Evolutionary conservation across 1,284 basidiomycete genomes (phyloP).

Genomic region (Naganishia cerealis): DNA sequence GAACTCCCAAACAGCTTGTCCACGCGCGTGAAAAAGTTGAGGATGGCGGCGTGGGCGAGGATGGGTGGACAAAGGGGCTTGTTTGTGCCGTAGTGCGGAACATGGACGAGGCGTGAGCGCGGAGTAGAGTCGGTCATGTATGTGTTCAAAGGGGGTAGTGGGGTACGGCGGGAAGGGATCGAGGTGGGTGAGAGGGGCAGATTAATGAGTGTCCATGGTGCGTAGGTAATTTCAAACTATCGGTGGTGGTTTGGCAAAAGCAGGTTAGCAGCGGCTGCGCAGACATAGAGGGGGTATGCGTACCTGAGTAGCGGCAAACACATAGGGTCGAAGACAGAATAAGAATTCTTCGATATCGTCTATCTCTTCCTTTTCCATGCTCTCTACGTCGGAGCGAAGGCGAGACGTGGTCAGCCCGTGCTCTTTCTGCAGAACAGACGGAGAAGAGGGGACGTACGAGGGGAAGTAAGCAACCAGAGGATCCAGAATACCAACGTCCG

Average conservation of each 20-base stretch:
- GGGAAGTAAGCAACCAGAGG: constrained; percentile 52
- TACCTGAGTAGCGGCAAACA: constrained; percentile 57
- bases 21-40: constrained; percentile 48
- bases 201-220: constrained; percentile 57
- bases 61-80: constrained; percentile 48
- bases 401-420: neutral
- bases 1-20: constrained; percentile 21
- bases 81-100: constrained; percentile 52
- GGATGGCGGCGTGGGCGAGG: constrained; percentile 52
- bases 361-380: constrained; percentile 37
- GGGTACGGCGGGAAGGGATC: constrained; percentile 33
- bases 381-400: constrained; percentile 31
- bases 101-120: constrained; percentile 44
- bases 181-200: constrained; percentile 47
- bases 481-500: constrained; percentile 56
- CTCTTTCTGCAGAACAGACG: neutral
- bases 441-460: constrained; percentile 40
- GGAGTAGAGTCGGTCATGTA: constrained; percentile 56
- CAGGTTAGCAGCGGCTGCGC: neutral
- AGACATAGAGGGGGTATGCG: constrained; percentile 3
- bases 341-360: constrained; percentile 47
- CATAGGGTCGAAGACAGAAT: constrained; percentile 58
- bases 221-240: constrained; percentile 57
- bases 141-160: constrained; percentile 41
- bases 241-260: constrained; percentile 24